phyloP scores from a whole-genome alignment of 2,329 filamentous ascomycete genomes.

The Dryadomyces sulphureus region DNA sequence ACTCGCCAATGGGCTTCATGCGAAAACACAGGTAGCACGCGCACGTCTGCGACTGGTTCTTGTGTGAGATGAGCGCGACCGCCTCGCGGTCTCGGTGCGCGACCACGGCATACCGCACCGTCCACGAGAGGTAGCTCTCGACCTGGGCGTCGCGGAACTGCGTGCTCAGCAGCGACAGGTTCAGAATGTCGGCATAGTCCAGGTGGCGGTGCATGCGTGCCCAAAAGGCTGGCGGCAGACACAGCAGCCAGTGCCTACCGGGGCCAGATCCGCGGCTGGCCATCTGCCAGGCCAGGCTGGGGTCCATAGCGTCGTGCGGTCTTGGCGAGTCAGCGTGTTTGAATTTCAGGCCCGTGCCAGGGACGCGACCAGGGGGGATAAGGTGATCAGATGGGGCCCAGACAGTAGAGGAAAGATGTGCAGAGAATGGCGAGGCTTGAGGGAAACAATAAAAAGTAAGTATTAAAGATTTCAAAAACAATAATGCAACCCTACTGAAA shows the following conservation, averaged over 20 bases:
- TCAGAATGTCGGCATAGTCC: constrained; percentile 9
- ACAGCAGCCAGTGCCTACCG: constrained; percentile 7
- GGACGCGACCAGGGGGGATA: neutral
- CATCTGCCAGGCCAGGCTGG: neutral
- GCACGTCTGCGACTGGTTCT: neutral
- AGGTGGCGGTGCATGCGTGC: constrained; percentile 9
- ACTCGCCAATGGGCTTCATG: constrained; percentile 6
- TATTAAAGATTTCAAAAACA: neutral
- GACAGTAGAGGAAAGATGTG: neutral
- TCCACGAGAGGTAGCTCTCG: constrained; percentile 9
- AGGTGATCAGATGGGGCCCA: neutral
- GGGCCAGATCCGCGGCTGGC: neutral
- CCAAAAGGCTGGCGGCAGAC: constrained; percentile 10
- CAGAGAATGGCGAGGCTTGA: neutral
- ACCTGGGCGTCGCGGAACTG: constrained; percentile 6
- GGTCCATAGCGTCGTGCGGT: neutral
- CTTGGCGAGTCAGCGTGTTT: too few relatives aligned
- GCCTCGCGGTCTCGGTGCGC: constrained; percentile 1
- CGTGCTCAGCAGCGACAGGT: constrained; percentile 4
- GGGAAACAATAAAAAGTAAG: neutral
- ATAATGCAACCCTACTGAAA: neutral
- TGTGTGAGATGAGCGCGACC: neutral
- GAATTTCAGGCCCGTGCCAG: too few relatives aligned
- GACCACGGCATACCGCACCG: constrained; percentile 4
- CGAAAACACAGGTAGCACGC: constrained; percentile 13